Evolutionary conservation across 805 yeast species (phyloP), one percentile per base, ranked within the genome.

Genomic region (Metschnikowia proteae): DNA sequence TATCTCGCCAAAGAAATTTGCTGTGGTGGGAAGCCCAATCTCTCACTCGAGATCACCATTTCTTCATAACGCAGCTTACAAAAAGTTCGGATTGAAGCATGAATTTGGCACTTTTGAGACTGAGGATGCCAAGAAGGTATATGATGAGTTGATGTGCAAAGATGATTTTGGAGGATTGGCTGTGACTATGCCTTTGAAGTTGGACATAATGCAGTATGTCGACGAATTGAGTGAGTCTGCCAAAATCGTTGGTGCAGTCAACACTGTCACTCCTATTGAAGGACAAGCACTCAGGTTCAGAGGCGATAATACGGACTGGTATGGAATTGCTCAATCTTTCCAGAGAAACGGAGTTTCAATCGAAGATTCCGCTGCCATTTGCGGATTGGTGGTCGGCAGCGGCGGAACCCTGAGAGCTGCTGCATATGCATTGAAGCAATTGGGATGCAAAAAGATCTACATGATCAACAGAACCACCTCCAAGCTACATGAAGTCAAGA

Each of bases 401-500:
- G 99, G 99, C 37, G 99, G 99, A 38, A 91, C 99, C 26, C 84
- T 97, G 0, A 79, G 97, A 60, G 97, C 99, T 37, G 98, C 97
- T 0, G 81, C 88, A 11, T 90, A 80, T 65, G 97, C 99, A 1
- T 75, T 94, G 55, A 79, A 82, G 61, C 61, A 80, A 52, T 70
- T 92, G 73, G 97, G 97, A 2, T 88, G 95, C 65, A 58, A 70
- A 23, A 81, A 75, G 57, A 87, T 92, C 51, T 89, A 82, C 70
- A 74, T 92, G 73, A 63, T 88, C 50, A 92, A 91, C 72, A 82
- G 98, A 65, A 89, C 96, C 1, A 64, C 71, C 0, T 70, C 83
- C 6, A 88, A 88, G 61, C 71, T 89, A 45, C 62, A 64, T 22
- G 83, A 76, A 1, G 71, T 94, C 56, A 78, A 78, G 52, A 64